phyloP scores from a whole-genome alignment of 2,329 filamentous ascomycete genomes.

The Sporothrix inflata region DNA sequence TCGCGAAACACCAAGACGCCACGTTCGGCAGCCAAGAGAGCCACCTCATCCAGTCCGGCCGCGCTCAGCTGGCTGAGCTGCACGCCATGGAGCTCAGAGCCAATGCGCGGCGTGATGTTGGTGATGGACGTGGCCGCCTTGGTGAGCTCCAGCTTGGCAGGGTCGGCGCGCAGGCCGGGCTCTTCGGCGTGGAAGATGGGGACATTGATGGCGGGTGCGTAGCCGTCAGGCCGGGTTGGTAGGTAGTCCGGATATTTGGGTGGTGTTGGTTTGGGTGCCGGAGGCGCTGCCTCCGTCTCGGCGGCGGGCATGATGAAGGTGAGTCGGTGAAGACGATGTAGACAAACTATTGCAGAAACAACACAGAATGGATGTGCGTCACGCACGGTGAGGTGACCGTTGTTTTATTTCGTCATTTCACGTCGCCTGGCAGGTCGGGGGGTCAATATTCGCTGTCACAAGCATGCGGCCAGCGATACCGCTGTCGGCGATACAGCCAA shows the following conservation, averaged over 20 bases:
- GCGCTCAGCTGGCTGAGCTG: conserved; percentile 66
- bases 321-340: neutral
- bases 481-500: neutral
- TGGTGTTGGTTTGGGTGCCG: neutral
- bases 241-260: conserved; percentile 63
- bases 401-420: neutral
- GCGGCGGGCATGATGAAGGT: neutral
- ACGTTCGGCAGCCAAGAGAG: conserved; percentile 69
- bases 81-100: conserved; percentile 67
- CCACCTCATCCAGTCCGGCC: conserved; percentile 69
- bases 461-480: neutral
- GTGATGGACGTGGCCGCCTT: conserved; percentile 50
- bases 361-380: neutral
- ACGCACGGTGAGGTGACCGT: neutral
- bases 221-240: conserved; percentile 63
- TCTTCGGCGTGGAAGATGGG: conserved; percentile 66
- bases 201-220: conserved; percentile 59
- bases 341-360: neutral
- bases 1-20: conserved; percentile 72
- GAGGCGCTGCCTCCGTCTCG: neutral
- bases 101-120: conserved; percentile 68
- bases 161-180: conserved; percentile 69
- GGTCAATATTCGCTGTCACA: neutral
- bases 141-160: conserved; percentile 64
- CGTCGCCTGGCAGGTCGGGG: neutral